A percentile compares a stretch with the other conserved stretches of the same genome.
phyloP scores from a whole-genome alignment of 306 rosid genomes.

The Albizia julibrissin region DNA sequence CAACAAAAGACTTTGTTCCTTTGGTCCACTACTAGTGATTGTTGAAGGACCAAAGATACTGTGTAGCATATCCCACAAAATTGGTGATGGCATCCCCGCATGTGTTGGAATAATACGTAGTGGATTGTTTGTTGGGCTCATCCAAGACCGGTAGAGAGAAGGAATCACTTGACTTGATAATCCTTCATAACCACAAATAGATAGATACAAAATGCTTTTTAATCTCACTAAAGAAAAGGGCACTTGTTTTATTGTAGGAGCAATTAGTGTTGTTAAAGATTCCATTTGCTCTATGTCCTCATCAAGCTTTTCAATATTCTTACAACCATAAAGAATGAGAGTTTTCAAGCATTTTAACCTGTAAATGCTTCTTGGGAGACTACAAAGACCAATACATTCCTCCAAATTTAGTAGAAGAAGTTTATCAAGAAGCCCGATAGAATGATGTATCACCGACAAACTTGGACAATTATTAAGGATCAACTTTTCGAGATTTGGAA shows the following conservation, averaged over 20 bases:
- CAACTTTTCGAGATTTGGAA: neutral
- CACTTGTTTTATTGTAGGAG: neutral
- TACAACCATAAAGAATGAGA: neutral
- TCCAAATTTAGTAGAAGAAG: neutral
- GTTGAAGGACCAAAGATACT: too few species aligned
- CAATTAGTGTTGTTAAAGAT: neutral
- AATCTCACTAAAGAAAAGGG: neutral
- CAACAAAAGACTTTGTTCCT: neutral
- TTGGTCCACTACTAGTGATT: neutral
- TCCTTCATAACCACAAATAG: neutral
- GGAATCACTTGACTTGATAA: neutral
- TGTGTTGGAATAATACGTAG: neutral
- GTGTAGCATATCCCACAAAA: too few species aligned
- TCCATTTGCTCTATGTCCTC: neutral
- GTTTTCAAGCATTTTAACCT: neutral
- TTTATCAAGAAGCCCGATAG: neutral
- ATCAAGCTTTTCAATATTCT: neutral
- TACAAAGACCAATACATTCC: neutral
- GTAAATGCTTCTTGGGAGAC: neutral
- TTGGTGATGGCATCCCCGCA: neutral
- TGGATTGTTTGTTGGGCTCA: neutral
- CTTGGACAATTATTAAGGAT: neutral
- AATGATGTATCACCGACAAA: neutral
- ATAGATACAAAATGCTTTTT: neutral
- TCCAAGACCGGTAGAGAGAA: neutral